Base-by-base conservation (phyloP, 2,329 filamentous ascomycete genomes). In the Phyllosticta citriasiana region DNA sequence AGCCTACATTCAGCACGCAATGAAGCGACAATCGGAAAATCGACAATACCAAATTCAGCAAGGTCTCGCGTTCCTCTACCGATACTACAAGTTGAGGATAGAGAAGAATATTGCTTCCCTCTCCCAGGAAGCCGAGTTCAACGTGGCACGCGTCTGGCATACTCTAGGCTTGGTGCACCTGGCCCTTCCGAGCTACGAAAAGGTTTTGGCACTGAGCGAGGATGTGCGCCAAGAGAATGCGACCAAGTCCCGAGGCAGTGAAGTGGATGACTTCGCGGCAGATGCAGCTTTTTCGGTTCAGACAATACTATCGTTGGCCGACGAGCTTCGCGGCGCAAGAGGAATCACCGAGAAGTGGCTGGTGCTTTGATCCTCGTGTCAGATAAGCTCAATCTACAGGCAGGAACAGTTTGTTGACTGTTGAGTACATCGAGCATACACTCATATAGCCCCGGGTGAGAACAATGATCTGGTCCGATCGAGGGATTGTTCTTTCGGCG, bases 11-110 rank as follows among this genome's bases (percentile, higher is more conserved):
- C 90, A 97, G 72, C 88, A 94, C 71, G 87, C 88, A 0, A 82
- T 97, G 69, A 97, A 97, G 73, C 84, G 93, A 2, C 90, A 96
- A 72, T 86, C 88, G 0, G 90, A 93, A 55, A 97, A 97, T 71
- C 81, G 94, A 1, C 93, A 97, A 70, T 93, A 89, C 69, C 84
- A 91, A 51, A 85, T 97, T 52, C 80, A 90, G 65, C 92, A 97
- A 72, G 94, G 91, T 0, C 81, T 97, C 57, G 80, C 86, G 0
- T 97, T 96, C 68, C 75, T 97, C 62, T 84, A 87, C 62, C 79
- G 84, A 40, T 96, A 95, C 74, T 87, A 88, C 66, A 79, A 84
- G 2, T 70, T 84, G 26, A 80, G 88, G 26, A 77, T 75, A 2
- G 70, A 74, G 33, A 74, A 73, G 5, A 71, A 70, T 8, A 66